Base-by-base conservation (phyloP, 371 early-diverging fungal species). In the Zancudomyces culisetae region DNA sequence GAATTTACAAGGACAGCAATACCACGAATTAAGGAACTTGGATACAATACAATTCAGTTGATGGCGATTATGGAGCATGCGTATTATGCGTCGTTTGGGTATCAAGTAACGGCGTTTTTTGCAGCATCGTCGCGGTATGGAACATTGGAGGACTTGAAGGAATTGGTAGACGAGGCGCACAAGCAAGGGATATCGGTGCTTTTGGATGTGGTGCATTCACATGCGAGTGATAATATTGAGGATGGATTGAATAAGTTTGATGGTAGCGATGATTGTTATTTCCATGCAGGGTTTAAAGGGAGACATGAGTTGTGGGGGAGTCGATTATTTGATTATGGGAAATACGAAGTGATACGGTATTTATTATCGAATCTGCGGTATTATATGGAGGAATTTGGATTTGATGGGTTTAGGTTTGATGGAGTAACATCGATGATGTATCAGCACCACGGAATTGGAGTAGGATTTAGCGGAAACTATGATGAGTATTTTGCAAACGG, bases 41-140 rank as follows among this genome's bases (percentile, higher is more conserved):
- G 92, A 0, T 95, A 95, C 75, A 93, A 96, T 65, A 70, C 81
- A 0, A 84, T 96, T 57, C 94, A 96, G 70, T 62, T 96, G 42
- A 96, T 96, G 96, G 96, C 94, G 30, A 72, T 96, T 41, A 92
- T 92, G 93, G 96, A 96, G 64, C 96, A 96, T 57, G 92, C 94
- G n/a, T 96, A 96, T 66, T 96, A 94, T 60, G 96, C 93, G 30
- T 82, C 83, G 8, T 95, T 95, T 61, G 96, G 96, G 1, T 96
- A 96, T 62, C 95, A 96, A 64, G 92, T 96, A 41, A 90, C 95
- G 27, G 85, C 78, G 52, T 94, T 93, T 65, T 96, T 86, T 66
- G 90, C 93, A 10, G 79, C 80, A 24, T 82, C 89, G 28, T 80
- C 81, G 56, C 81, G 96, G 15, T 95, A 81, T 57, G 96, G 95